Conservation (phyloP, 306 rosid species). For the Glycine tomentella region DNA sequence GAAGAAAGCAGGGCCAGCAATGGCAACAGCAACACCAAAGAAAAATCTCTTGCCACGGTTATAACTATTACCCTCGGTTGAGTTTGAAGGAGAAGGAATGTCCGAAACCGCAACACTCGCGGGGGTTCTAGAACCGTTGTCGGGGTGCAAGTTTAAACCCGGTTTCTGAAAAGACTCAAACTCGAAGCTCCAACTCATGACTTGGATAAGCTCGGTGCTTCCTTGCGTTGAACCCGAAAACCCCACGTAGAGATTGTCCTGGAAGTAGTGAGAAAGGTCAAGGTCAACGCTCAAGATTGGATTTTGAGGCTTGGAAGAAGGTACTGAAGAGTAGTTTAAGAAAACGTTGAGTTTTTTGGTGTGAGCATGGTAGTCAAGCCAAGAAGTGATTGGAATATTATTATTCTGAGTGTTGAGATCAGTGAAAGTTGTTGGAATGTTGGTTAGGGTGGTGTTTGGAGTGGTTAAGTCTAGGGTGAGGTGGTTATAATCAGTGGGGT, state of each 20-base stretch:
- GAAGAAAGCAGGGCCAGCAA: conserved; percentile 62
- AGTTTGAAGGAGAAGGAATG: background rate
- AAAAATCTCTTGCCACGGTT: conserved; percentile 33
- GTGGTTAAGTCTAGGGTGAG: conserved; percentile 59
- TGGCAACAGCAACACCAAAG: conserved; percentile 51
- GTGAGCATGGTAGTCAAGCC: conserved; percentile 69
- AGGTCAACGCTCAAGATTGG: conserved; percentile 58
- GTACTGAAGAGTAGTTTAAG: conserved; percentile 44
- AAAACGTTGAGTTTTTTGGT: conserved; percentile 54
- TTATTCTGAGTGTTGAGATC: conserved; percentile 54
- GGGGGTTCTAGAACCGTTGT: conserved; percentile 64
- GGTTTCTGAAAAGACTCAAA: conserved; percentile 31
- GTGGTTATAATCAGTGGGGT: conserved; percentile 55
- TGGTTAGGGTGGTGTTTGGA: conserved; percentile 56
- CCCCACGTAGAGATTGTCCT: conserved; percentile 56
- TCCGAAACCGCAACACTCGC: conserved; percentile 34
- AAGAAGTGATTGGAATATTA: conserved; percentile 54
- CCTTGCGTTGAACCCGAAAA: conserved; percentile 76
- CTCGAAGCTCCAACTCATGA: conserved; percentile 72
- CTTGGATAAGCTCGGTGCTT: conserved; percentile 71
- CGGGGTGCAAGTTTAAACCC: background rate
- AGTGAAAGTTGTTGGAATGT: conserved; percentile 37
- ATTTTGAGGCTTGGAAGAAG: conserved; percentile 52
- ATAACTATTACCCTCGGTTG: background rate
- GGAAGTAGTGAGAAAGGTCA: conserved; percentile 60